Evolutionary conservation across 2,329 filamentous ascomycete genomes (phyloP), one percentile per base, ranked within the genome.

Genomic region (Cercospora zeina): DNA sequence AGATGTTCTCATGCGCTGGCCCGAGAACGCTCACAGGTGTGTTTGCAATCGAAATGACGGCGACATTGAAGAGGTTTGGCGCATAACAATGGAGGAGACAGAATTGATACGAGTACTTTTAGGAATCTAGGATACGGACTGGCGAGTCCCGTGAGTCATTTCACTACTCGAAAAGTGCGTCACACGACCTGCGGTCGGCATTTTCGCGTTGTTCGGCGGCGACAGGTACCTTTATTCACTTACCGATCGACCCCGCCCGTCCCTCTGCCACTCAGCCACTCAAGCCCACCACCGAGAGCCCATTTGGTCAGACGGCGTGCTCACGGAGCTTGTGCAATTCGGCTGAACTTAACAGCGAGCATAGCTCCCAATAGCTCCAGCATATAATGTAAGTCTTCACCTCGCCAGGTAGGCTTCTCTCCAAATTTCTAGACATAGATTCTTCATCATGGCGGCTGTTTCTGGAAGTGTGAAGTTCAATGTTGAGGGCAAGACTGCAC

Each of bases 401-500:
- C 27, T 53, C 27, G 11, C n/a, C 19, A 7, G 7, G 10, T 47
- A 24, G 21, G 13, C 24, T 3, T 27, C 31, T 56, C 16, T n/a
- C 30, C 7, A 27, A n/a, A 13, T 1, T n/a, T 53, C 21, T 53
- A n/a, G 16, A 14, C 8, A 6, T 24, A 14, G n/a, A 37, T 27
- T 31, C 9, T 13, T 16, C 4, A 56, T 19, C 9, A 71, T 72
- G 69, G 65, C 69, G 36, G 65, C 63, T 47, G 27, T 62, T 10
- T 64, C 67, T 21, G 62, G 62, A n/a, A 54, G 61, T 19, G 42
- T 65, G 27, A 67, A 74, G 3, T 80, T 78, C 65, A 69, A 68
- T 19, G 75, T 81, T 3, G 63, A 75, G 13, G 78, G 78, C 8
- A 81, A 81, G 69, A 76, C 72, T n/a, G 80, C 79, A 4, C 75